A percentile compares a stretch with the other conserved stretches of the same genome.
Evolutionary conservation across 768 basidiomycete genomes (phyloP).

Genomic region (Crucibulum laeve): DNA sequence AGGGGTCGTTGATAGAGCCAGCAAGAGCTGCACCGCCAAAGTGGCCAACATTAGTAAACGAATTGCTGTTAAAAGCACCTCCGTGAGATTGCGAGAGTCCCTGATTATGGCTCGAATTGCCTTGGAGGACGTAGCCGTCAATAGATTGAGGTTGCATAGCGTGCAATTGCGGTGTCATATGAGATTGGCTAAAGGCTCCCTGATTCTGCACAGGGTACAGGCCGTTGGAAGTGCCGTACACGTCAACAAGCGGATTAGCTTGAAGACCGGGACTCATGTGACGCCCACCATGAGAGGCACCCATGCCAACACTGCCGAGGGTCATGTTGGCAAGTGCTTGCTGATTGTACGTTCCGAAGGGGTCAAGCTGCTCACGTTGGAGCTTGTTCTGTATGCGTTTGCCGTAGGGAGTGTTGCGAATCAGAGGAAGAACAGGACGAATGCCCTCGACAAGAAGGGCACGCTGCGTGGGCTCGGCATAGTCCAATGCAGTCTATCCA

Average conservation of each 20-base stretch:
- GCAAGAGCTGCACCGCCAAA: slow-evolving; percentile 56
- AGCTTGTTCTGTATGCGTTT: slow-evolving; percentile 99
- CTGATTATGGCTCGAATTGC: slow-evolving; percentile 62
- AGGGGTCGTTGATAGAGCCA: slow-evolving; percentile 62
- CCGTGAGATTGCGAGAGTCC: slow-evolving; percentile 56
- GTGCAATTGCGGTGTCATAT: slow-evolving; percentile 53
- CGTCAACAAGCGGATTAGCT: slow-evolving; percentile 55
- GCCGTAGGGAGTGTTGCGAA: slow-evolving; percentile 98
- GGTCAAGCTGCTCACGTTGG: slow-evolving; percentile 88
- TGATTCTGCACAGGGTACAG: slow-evolving; percentile 56
- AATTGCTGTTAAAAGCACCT: slow-evolving; percentile 54
- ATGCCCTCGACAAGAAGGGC: slow-evolving; percentile 94
- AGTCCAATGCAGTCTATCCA: slow-evolving; percentile 90
- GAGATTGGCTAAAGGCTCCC: slow-evolving; percentile 54
- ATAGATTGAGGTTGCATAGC: slow-evolving; percentile 67
- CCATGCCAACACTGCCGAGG: slow-evolving; percentile 54
- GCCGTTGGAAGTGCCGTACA: slow-evolving; percentile 59
- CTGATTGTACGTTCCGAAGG: slow-evolving; percentile 55
- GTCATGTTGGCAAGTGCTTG: slow-evolving; percentile 57
- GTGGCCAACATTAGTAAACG: slow-evolving; percentile 40
- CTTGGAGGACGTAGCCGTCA: slow-evolving; percentile 79
- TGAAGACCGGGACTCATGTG: slow-evolving; percentile 54
- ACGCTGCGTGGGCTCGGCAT: slow-evolving; percentile 92
- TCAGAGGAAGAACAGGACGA: slow-evolving; percentile 95
- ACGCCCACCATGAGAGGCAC: slow-evolving; percentile 38